Evolutionary conservation across 73 alveolate genomes (phyloP), one percentile per base, ranked within the genome.

Genomic region (Blepharisma stoltei): DNA sequence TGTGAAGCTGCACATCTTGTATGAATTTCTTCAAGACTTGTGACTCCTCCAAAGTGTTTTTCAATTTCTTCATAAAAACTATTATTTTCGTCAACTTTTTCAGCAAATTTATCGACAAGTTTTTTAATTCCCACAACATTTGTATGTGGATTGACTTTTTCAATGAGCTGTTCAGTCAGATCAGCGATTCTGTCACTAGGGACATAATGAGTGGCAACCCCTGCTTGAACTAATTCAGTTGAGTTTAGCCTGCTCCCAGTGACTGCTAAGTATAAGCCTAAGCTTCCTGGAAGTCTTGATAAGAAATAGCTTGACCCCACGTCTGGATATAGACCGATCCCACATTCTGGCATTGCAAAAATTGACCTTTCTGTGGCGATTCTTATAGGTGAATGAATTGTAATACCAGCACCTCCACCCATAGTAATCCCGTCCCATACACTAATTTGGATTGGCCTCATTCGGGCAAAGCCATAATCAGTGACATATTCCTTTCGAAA

Each of bases 341-440:
- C 93, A 32, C 94, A 89, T 82, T 94, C 99, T 7, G 99, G 97
- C 99, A 94, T 94, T 3, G 97, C 97, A 53, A 82, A 94, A 6
- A 92, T 86, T n/a, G 95, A 77, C 37, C 83, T 92, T 60, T 94
- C 95, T 32, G 99, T 94, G 6, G 97, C 95, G 11, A 94, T 83
- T 78, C 95, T 82, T 11, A 92, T 87, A 21, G 94, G 96, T 43
- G 97, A 93, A 87, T 94, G 94, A 14, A 78, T 83, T 48, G 97
- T 89, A 41, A 94, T 84, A 20, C 97, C 97, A 54, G 90, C 95
- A 32, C 99, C 99, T 54, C 95, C 96, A 71, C 99, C 99, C 97
- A 94, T 92, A 9, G 92, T 97, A 44, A 89, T 87, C 27, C 99
- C 99, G 82, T 94, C 91, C 97, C 95, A 92, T 6, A 92, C 76